Evolutionary conservation across 75 land plant genomes (phyloP).

Genomic region (Pinus tabuliformis): DNA sequence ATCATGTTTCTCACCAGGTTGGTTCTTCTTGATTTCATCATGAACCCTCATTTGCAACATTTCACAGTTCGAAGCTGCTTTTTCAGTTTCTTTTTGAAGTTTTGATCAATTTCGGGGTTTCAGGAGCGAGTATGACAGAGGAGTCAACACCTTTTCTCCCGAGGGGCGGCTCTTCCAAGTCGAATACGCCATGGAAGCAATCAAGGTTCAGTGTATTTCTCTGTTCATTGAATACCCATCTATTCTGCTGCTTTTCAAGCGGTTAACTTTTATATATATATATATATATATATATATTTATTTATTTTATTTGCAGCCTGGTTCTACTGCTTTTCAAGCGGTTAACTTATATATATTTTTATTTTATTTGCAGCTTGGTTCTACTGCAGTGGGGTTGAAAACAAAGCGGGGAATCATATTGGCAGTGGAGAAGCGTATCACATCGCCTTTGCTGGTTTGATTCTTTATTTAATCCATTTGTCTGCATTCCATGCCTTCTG

Average conservation of each 20-base stretch:
- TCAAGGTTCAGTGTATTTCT: slow-evolving; percentile 48
- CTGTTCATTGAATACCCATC: background rate
- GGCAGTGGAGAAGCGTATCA: slow-evolving; percentile 94
- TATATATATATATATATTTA: too few relatives aligned
- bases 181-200: slow-evolving; percentile 95
- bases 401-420: slow-evolving; percentile 91
- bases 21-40: too few relatives aligned
- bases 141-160: slow-evolving; percentile 93
- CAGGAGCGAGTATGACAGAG: slow-evolving; percentile 95
- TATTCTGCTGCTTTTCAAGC: background rate
- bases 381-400: slow-evolving; percentile 94
- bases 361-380: slow-evolving; percentile 66
- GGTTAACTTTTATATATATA: background rate
- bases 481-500: too few relatives aligned
- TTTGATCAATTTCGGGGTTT: too few relatives aligned
- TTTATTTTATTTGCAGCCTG: slow-evolving; percentile 48
- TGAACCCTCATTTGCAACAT: too few relatives aligned
- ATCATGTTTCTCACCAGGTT: too few relatives aligned
- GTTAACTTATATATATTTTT: background rate
- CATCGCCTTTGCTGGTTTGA: slow-evolving; percentile 81
- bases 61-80: too few relatives aligned
- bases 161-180: slow-evolving; percentile 91
- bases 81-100: too few relatives aligned
- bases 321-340: slow-evolving; percentile 71
- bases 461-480: background rate